Percentiles rank a stretch among this genome's conserved stretches.
Conservation (phyloP, 1,139 yeast genomes). For the Zygoascus hellenicus region DNA sequence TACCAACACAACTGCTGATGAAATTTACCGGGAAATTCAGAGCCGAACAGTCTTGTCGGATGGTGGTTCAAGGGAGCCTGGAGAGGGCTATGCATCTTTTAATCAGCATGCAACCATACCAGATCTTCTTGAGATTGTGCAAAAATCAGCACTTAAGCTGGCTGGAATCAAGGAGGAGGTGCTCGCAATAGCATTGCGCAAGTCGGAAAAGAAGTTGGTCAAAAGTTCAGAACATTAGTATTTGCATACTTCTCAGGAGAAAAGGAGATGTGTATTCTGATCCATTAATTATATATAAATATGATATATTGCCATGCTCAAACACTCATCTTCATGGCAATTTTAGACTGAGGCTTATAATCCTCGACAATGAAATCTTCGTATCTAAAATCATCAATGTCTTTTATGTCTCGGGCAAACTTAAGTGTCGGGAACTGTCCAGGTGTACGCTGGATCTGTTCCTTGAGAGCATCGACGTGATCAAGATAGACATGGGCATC, state of each 20-base stretch:
- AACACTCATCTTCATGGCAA: slow-evolving; percentile 81
- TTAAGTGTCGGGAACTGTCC: slow-evolving; percentile 69
- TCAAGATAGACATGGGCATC: slow-evolving; percentile 93
- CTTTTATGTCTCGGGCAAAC: slow-evolving; percentile 59
- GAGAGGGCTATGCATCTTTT: slow-evolving; percentile 2
- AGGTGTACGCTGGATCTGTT: slow-evolving; percentile 72
- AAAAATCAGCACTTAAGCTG: slow-evolving; percentile 15
- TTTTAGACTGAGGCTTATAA: slow-evolving; percentile 75
- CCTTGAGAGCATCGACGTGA: slow-evolving; percentile 83
- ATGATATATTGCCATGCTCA: slow-evolving; percentile 17
- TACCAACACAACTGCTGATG: no score
- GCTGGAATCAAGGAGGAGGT: slow-evolving; percentile 11
- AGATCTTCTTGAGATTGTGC: slow-evolving; percentile 12
- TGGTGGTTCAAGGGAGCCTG: slow-evolving; percentile 3
- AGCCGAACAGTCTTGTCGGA: not conserved
- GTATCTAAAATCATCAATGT: slow-evolving; percentile 79
- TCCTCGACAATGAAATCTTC: slow-evolving; percentile 80
- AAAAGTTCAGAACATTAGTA: no score
- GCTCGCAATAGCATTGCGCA: not conserved
- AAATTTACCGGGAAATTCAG: no score
- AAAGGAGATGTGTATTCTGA: no score
- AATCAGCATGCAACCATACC: slow-evolving; percentile 4
- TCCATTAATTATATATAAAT: not conserved
- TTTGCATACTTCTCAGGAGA: not conserved
- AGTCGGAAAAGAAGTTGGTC: no score